These are phyloP conservation scores for Clonostachys sp. DNA, from an alignment of 2,329 filamentous ascomycete genomes.

Conservation along the genomic window DNA sequence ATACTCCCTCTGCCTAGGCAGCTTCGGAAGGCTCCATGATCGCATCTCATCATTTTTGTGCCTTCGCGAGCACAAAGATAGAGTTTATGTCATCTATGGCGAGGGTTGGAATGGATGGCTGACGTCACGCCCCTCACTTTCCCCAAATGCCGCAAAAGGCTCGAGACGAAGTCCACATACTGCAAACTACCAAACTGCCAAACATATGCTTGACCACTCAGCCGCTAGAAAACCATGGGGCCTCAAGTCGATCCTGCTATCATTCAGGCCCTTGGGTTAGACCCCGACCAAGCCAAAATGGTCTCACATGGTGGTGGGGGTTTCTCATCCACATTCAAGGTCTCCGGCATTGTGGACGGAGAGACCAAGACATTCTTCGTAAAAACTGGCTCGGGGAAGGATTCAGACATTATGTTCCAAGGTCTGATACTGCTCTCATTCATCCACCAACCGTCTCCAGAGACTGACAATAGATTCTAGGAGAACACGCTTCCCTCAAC, in stretches of 20 bases:
- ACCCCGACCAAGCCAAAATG: slow-evolving; percentile 48
- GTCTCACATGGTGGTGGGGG: slow-evolving; percentile 61
- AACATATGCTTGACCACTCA: no score
- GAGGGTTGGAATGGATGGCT: no score
- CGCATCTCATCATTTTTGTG: no score
- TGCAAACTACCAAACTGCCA: no score
- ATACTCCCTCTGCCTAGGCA: no score
- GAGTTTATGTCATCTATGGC: no score
- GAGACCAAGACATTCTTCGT: slow-evolving; percentile 61
- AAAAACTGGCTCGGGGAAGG: slow-evolving; percentile 60
- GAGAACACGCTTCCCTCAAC: slow-evolving; percentile 58
- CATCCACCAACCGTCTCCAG: background rate
- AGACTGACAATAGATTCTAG: slow-evolving; percentile 6
- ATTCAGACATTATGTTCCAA: slow-evolving; percentile 65
- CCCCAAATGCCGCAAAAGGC: no score
- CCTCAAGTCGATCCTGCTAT: slow-evolving; percentile 58
- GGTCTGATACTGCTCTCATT: slow-evolving; percentile 31
- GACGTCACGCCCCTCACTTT: no score
- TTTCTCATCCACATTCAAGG: slow-evolving; percentile 63
- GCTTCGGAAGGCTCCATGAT: no score
- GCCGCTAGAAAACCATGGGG: slow-evolving; percentile 21
- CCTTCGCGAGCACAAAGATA: no score
- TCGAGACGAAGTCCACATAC: no score
- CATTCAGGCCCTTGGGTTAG: slow-evolving; percentile 53
- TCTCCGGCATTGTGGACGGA: slow-evolving; percentile 40